Evolutionary conservation across 177 flowering plant genomes (phyloP), one percentile per base, ranked within the genome.

Genomic region (Telopea speciosissima): DNA sequence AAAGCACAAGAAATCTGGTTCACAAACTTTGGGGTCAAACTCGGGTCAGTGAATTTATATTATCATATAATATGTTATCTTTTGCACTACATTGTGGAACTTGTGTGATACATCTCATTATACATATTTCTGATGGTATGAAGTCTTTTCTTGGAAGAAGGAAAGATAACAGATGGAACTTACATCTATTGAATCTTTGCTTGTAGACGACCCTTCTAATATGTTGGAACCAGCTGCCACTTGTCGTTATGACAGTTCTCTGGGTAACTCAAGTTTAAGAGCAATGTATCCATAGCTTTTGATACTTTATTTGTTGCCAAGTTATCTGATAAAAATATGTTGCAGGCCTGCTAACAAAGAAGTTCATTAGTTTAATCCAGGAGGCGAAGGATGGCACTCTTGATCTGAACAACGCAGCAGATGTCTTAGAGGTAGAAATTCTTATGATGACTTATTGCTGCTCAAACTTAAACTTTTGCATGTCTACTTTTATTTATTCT

Each of bases 281-380:
- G 31, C n/a, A 58, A 10, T 26, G 6, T 45, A 17, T 19, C 24
- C 25, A 42, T 49, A 6, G 25, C 24, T 63, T 68, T 58, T 33
- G 8, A 33, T 5, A 33, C 24, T 22, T 58, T 16, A 33, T 65
- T 40, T 67, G 26, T 60, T 72, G 17, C 24, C 17, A 25, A 65
- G 14, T 16, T 72, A 24, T 12, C 45, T 72, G 45, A 69, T 56
- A 58, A 62, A 62, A 60, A 19, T 24, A 31, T 72, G 13, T n/a
- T 63, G 66, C 86, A 91, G 97, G 97, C 60, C 79, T 91, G 80
- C 83, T 91, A 66, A 88, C 97, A 42, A 90, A 83, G 85, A 90
- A 90, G 72, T 90, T 91, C 73, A 70, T 88, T 73, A 79, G 70
- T 68, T 81, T 91, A 81, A 82, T 90, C 61, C 83, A 81, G 68